Base-by-base conservation (phyloP, 768 basidiomycete species). In the Termitomyces sp. region DNA sequence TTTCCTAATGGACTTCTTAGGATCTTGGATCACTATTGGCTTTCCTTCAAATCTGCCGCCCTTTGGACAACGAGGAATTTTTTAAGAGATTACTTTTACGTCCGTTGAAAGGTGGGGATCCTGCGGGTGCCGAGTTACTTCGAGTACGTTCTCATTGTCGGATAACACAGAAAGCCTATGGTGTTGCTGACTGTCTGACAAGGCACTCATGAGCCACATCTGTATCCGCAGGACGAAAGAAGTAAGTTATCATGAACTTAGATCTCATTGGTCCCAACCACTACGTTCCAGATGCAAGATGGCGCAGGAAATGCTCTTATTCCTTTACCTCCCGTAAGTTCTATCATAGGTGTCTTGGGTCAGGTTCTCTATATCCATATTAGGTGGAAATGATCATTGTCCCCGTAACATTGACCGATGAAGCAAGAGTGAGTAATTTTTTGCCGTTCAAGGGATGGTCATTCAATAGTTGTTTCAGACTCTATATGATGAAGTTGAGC, bases 181-280 rank as follows among this genome's bases (percentile, higher is more conserved):
- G 24, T 63, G 49, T 54, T 22, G 44, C 56, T 65, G 32, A 60
- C 44, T 57, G 35, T 35, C 60, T 52, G 36, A 63, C 4, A 60
- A 92, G 90, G 86, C 85, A 12, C 70, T 93, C 18, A 93, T 93
- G 91, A 84, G 78, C 58, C 87, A 90, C 9, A 78, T 85, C 36
- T 93, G 92, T 66, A 85, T 93, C 50, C 87, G 92, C 28, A 83
- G 92, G 46, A 94, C 92, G 16, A 94, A 94, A 72, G 92, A 94
- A 76, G 89, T 84, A 46, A 45, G 67, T 44, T 13, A 20, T n/a
- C 53, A 5, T 7, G 5, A 53, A 49, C n/a, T 45, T 13, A 28
- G 22, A 50, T 16, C 28, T 11, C 0, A 24, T 39, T 33, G 9
- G 55, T 6, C 20, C 7, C 28, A 55, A 36, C 49, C 32, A 40